A percentile compares a stretch with the other conserved stretches of the same genome.
phyloP scores from a whole-genome alignment of 805 yeast genomes.

The Lachancea thermotolerans region DNA sequence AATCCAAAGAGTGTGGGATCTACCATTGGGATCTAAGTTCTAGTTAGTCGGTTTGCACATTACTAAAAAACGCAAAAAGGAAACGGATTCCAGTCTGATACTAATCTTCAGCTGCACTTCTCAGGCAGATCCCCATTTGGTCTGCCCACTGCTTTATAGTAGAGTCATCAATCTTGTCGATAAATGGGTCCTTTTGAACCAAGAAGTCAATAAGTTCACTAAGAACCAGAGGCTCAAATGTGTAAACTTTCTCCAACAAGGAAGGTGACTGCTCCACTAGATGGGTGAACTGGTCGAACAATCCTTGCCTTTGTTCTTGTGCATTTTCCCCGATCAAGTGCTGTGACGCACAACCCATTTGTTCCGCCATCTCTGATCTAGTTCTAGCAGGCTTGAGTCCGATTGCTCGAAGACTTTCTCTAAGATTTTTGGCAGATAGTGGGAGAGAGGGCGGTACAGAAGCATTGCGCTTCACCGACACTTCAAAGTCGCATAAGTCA shows the following conservation, averaged over 20 bases:
- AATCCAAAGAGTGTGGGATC: too few relatives aligned
- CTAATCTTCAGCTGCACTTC: constrained; percentile 6
- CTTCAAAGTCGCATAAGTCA: neutral
- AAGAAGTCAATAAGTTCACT: constrained; percentile 17
- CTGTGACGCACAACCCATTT: constrained; percentile 26
- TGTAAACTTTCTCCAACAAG: constrained; percentile 24
- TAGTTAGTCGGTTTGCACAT: neutral
- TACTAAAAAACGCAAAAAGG: neutral
- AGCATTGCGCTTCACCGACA: neutral
- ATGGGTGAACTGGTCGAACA: constrained; percentile 19
- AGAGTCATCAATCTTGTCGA: constrained; percentile 22
- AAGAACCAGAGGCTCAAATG: constrained; percentile 24
- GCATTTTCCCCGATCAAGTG: constrained; percentile 11
- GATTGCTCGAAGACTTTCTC: constrained; percentile 18
- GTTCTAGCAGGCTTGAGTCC: constrained; percentile 28
- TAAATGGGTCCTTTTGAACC: constrained; percentile 21
- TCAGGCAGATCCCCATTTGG: constrained; percentile 25
- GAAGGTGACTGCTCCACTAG: constrained; percentile 16
- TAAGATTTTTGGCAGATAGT: constrained; percentile 19
- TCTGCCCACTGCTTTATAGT: constrained; percentile 31
- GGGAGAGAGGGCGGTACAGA: constrained; percentile 13
- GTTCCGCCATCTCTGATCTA: constrained; percentile 24
- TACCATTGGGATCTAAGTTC: neutral
- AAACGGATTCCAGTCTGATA: too few relatives aligned
- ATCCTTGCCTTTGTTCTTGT: constrained; percentile 12